Evolutionary conservation across 2,329 filamentous ascomycete genomes (phyloP).

Genomic region (Colletotrichum horii): DNA sequence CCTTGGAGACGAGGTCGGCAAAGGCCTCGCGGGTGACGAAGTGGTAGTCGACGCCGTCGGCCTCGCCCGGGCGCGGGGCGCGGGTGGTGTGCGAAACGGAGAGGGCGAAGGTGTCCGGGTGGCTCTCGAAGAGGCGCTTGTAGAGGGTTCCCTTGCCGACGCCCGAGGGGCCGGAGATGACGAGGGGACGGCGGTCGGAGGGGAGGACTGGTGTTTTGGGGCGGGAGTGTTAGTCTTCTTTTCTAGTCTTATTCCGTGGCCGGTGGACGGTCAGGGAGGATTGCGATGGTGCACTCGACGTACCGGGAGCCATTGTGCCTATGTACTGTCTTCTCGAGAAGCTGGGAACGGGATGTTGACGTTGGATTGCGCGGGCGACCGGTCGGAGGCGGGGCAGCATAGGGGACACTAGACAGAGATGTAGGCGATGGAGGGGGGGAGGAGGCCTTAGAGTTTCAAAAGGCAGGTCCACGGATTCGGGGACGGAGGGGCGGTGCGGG

Average conservation of each 20-base stretch:
- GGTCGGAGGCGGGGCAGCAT: conserved; percentile 19
- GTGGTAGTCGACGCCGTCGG: conserved; percentile 81
- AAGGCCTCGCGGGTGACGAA: conserved; percentile 74
- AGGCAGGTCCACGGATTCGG: not conserved
- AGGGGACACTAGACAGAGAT: not conserved
- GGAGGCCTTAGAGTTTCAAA: not conserved
- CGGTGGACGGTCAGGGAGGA: not conserved
- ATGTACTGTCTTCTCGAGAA: conserved; percentile 18
- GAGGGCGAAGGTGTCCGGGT: conserved; percentile 57
- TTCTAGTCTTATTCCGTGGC: not conserved
- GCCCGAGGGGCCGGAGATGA: conserved; percentile 81
- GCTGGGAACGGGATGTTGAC: not conserved
- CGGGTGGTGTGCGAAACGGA: conserved; percentile 82
- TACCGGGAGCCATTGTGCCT: conserved; percentile 36
- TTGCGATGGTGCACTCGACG: not conserved
- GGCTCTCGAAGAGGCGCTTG: conserved; percentile 67
- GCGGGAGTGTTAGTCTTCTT: not conserved
- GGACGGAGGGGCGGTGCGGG: not conserved
- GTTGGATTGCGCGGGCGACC: conserved; percentile 1
- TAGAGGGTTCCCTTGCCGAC: conserved; percentile 84
- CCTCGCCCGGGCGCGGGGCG: conserved; percentile 74
- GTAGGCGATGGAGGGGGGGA: not conserved
- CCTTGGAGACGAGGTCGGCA: conserved; percentile 66
- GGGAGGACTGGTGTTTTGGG: conserved; percentile 31
- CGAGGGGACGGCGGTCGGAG: conserved; percentile 67